Evolutionary conservation across 495 filamentous ascomycete genomes (phyloP).

Genomic region (Penicillium pancosmium): DNA sequence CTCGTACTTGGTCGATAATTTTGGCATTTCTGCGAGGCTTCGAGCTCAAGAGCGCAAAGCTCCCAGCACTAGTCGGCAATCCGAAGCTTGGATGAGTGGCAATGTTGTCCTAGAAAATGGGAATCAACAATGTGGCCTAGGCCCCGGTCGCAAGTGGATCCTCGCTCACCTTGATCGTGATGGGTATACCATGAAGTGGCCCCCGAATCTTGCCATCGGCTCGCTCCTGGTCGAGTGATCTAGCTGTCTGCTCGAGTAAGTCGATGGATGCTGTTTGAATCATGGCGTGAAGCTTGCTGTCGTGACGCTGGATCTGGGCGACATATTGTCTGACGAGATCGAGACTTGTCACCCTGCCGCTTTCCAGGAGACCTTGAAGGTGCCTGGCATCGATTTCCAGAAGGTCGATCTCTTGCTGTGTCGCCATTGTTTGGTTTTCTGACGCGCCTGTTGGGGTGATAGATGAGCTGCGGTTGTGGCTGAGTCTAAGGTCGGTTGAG

Average conservation of each 20-base stretch:
- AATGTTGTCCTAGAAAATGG: slow-evolving; percentile 32
- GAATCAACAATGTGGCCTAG: not conserved
- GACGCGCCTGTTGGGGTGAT: not conserved
- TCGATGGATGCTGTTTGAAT: slow-evolving; percentile 38
- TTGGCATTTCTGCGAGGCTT: slow-evolving; percentile 30
- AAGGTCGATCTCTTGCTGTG: slow-evolving; percentile 20
- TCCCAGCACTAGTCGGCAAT: slow-evolving; percentile 53
- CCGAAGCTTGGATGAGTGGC: slow-evolving; percentile 39
- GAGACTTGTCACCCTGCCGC: slow-evolving; percentile 42
- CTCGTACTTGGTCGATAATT: slow-evolving; percentile 25
- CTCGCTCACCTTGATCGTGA: slow-evolving; percentile 30
- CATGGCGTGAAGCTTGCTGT: slow-evolving; percentile 39
- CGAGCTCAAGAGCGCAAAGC: slow-evolving; percentile 31
- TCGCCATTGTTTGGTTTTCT: not conserved
- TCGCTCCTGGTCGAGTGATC: slow-evolving; percentile 28
- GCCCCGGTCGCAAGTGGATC: not conserved
- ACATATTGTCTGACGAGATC: slow-evolving; percentile 54
- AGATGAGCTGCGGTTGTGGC: not conserved
- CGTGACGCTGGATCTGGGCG: slow-evolving; percentile 49
- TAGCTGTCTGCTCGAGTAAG: slow-evolving; percentile 31
- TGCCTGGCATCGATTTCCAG: slow-evolving; percentile 46
- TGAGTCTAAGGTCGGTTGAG: too few relatives aligned
- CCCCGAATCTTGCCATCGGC: slow-evolving; percentile 21
- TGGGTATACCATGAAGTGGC: slow-evolving; percentile 33
- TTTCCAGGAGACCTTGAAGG: slow-evolving; percentile 42